Base-by-base conservation (phyloP, 1,284 basidiomycete species). In the Microbotryum intermedium region DNA sequence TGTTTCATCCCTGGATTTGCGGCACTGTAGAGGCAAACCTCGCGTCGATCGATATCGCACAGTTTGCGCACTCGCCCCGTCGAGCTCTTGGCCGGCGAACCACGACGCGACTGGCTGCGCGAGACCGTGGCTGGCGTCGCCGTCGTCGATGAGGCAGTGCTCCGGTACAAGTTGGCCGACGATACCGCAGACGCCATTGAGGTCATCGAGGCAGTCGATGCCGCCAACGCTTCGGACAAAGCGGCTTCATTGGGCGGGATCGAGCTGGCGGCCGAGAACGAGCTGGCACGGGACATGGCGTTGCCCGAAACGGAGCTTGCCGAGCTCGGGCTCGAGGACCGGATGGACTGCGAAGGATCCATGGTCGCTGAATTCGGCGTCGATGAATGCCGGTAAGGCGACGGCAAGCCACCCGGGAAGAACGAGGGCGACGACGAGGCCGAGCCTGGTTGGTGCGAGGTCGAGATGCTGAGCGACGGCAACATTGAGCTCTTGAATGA, bases 21-120 rank as follows among this genome's bases (percentile, higher is more conserved):
- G 53, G 79, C 74, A 68, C 83, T 81, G 74, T 83, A 84, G 47
- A 81, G 68, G 71, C 89, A 91, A 55, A 92, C 90, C n/a, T 79
- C 77, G 71, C 84, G 85, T 64, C 87, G 83, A 71, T 88, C 85
- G 47, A 80, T 76, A 70, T 86, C 86, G 72, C 80, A 82, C 39
- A 90, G 80, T 54, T 85, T 83, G 69, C 60, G 55, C 39, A 43
- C 20, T 39, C 61, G 53, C 1, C 56, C 52, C 18, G 42, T 29
- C 16, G 44, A 43, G 13, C 49, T 50, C 39, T 67, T 67, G 39
- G 57, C 61, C 39, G 66, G 66, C 28, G 66, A 67, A 23, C 55
- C 57, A 2, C 55, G 48, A 13, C 57, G 29, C 3, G 48, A 49
- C 7, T 53, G 43, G 50, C 45, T 29, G 43, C 42, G 28, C 39